These are phyloP conservation scores for Bombardia bombarda DNA, from an alignment of 495 filamentous ascomycete species.

Conservation along the genomic window DNA sequence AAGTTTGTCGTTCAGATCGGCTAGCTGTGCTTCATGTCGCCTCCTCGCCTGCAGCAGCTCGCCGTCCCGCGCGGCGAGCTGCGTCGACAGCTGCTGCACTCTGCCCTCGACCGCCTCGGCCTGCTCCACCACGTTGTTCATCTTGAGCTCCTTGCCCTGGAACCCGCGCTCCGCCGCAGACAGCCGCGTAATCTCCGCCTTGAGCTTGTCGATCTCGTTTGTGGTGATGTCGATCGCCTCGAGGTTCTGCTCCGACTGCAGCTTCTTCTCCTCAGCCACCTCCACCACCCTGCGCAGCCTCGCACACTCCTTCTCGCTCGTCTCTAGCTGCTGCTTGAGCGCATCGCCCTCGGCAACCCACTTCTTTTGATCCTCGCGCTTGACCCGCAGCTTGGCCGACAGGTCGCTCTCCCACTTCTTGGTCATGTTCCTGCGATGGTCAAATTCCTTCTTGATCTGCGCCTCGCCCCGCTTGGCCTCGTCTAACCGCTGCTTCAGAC, in stretches of 20 bases:
- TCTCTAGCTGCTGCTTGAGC: conserved; percentile 46
- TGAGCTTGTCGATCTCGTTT: conserved; percentile 51
- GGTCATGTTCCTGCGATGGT: conserved; percentile 52
- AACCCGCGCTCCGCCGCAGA: conserved; percentile 45
- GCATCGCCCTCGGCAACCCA: conserved; percentile 47
- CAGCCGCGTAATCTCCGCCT: conserved; percentile 49
- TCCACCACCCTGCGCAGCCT: conserved; percentile 50
- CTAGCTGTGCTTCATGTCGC: conserved; percentile 37
- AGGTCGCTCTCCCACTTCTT: conserved; percentile 67
- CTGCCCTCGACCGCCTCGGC: conserved; percentile 44
- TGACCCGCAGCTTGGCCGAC: conserved; percentile 45
- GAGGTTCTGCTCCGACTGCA: conserved; percentile 50
- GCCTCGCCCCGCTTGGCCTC: conserved; percentile 57
- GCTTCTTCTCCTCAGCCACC: conserved; percentile 52
- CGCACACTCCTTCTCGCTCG: conserved; percentile 43
- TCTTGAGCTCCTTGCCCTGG: conserved; percentile 50
- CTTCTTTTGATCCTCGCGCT: conserved; percentile 61
- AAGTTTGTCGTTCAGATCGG: conserved; percentile 31
- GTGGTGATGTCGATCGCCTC: conserved; percentile 49
- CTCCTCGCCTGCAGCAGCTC: conserved; percentile 39
- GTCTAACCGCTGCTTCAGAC: conserved; percentile 57
- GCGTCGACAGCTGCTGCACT: conserved; percentile 41
- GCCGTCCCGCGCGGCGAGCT: conserved; percentile 43
- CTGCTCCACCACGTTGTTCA: conserved; percentile 40
- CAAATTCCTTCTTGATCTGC: conserved; percentile 56